Evolutionary conservation across 148 eudicot species (phyloP).

Genomic region (Selenicereus undatus): DNA sequence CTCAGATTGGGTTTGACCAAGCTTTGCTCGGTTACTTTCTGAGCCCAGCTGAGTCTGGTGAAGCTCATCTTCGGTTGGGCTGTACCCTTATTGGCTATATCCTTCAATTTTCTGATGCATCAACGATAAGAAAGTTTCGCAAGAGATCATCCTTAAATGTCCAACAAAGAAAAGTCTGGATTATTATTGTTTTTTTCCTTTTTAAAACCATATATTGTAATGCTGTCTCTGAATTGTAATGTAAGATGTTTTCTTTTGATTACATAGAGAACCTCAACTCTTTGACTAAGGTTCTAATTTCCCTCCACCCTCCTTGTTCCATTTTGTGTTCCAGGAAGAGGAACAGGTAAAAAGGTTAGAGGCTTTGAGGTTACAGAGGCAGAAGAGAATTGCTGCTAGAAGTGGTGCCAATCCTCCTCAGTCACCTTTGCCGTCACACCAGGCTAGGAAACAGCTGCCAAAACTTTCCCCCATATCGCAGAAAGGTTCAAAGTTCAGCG

Average conservation of each 20-base stretch:
- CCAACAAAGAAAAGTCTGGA: not conserved
- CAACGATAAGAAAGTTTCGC: not conserved
- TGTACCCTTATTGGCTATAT: too few species aligned
- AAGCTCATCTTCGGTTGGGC: too few species aligned
- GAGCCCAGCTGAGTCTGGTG: too few species aligned
- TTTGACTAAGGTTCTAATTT: not conserved
- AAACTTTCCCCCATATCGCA: constrained; percentile 64
- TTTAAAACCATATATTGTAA: too few species aligned
- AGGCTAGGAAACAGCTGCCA: constrained; percentile 49
- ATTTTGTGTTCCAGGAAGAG: constrained; percentile 59
- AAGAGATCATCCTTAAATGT: not conserved
- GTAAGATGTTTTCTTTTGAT: not conserved
- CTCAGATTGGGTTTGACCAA: too few species aligned
- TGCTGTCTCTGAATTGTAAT: not conserved
- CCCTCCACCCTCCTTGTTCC: not conserved
- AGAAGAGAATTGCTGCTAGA: constrained; percentile 91
- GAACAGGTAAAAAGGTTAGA: constrained; percentile 72
- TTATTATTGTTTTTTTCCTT: not conserved
- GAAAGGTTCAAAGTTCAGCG: constrained; percentile 85
- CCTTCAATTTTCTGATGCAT: not conserved
- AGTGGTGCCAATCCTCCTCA: constrained; percentile 42
- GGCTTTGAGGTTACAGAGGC: constrained; percentile 80
- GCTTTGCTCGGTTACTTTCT: too few species aligned
- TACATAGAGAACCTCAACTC: not conserved
- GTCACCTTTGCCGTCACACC: constrained; percentile 43